Evolutionary conservation across 768 basidiomycete genomes (phyloP), one percentile per base, ranked within the genome.

Genomic region (Coprinopsis cinerea): DNA sequence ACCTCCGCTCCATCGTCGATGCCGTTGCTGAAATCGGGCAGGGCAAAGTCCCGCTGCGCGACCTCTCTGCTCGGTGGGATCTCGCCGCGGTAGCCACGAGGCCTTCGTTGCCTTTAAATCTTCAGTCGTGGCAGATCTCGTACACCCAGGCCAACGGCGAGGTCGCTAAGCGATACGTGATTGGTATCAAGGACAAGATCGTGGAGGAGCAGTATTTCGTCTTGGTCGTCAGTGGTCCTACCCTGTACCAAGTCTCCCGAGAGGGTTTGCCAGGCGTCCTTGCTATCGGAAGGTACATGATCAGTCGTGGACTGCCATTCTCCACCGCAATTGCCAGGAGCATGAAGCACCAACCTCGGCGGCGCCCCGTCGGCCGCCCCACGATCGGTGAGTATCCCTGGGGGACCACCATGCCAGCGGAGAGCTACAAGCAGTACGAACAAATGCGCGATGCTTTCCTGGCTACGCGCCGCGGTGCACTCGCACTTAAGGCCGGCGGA

Each of bases 131-230:
- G n/a, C n/a, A n/a, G n/a, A n/a, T n/a, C n/a, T n/a, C n/a, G n/a
- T n/a, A n/a, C n/a, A n/a, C n/a, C n/a, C n/a, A n/a, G n/a, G n/a
- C n/a, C n/a, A n/a, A n/a, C n/a, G n/a, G n/a, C n/a, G n/a, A n/a
- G n/a, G n/a, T n/a, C n/a, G n/a, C n/a, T n/a, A n/a, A n/a, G n/a
- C n/a, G n/a, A n/a, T n/a, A n/a, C n/a, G n/a, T n/a, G n/a, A n/a
- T n/a, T n/a, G n/a, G n/a, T n/a, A n/a, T n/a, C n/a, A n/a, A n/a
- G n/a, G n/a, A n/a, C n/a, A n/a, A n/a, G n/a, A n/a, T n/a, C n/a
- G n/a, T n/a, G n/a, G n/a, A n/a, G n/a, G n/a, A n/a, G n/a, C 48
- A 49, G 34, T 40, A 27, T 22, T 49, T 37, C 39, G 48, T 49
- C n/a, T 27, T 49, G 24, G 37, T 49, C 26, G 48, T 49, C 14